phyloP scores from a whole-genome alignment of 1,284 basidiomycete species.

The Irpex rosettiformis region DNA sequence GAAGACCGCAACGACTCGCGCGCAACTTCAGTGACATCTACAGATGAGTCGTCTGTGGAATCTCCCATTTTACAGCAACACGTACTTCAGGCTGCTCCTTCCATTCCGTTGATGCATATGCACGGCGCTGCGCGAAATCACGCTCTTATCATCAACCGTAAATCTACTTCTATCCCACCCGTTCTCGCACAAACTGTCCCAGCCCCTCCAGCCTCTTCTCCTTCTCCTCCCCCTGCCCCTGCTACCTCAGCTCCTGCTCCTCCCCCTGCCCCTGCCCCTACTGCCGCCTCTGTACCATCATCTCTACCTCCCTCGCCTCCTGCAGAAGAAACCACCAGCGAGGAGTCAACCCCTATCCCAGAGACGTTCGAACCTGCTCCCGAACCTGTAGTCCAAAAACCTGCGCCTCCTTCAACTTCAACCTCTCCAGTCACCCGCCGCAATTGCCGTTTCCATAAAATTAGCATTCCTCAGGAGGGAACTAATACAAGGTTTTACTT shows the following conservation, averaged over 20 bases:
- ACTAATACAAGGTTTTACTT: constrained; percentile 49
- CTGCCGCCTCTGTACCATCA: neutral
- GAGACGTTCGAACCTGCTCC: neutral
- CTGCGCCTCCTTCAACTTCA: constrained; percentile 2
- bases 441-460: constrained; percentile 62
- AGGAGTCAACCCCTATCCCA: neutral
- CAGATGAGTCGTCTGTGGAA: constrained; percentile 28
- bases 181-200: neutral
- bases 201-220: neutral
- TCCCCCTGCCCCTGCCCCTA: neutral
- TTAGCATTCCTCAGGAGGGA: constrained; percentile 55
- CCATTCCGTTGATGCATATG: constrained; percentile 28
- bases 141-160: neutral
- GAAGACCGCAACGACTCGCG: constrained; percentile 35
- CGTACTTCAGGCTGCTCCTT: constrained; percentile 15
- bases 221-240: neutral
- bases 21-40: constrained; percentile 43
- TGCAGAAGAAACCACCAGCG: neutral
- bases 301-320: constrained; percentile 12
- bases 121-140: constrained; percentile 16
- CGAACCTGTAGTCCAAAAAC: neutral
- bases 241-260: neutral
- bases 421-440: constrained; percentile 42
- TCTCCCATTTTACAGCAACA: constrained; percentile 10
- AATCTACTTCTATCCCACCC: neutral